phyloP scores from a whole-genome alignment of 495 filamentous ascomycete genomes.

The Aspergillus leporis region DNA sequence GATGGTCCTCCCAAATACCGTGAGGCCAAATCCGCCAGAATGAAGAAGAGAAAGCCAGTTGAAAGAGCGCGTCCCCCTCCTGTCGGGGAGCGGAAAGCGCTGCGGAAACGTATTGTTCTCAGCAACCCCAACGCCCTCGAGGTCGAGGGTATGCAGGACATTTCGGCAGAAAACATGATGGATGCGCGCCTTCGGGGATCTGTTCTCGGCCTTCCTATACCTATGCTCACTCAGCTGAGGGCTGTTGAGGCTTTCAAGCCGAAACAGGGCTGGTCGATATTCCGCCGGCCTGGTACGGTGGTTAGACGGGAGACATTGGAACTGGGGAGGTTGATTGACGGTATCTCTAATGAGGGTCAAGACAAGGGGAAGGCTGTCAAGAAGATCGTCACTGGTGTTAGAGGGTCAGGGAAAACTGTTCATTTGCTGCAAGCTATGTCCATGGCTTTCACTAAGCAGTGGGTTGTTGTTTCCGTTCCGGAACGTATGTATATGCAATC shows the following conservation, averaged over 20 bases:
- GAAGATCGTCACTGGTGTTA: conserved; percentile 70
- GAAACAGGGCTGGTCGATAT: conserved; percentile 86
- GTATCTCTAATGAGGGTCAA: conserved; percentile 45
- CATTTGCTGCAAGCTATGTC: conserved; percentile 82
- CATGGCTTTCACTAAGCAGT: conserved; percentile 77
- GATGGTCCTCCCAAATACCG: conserved; percentile 34
- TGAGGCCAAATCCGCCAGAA: conserved; percentile 43
- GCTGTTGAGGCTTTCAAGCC: conserved; percentile 85
- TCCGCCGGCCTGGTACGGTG: conserved; percentile 74
- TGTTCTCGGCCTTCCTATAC: conserved; percentile 68
- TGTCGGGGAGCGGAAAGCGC: conserved; percentile 79
- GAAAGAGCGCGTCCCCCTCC: conserved; percentile 53
- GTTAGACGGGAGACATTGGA: conserved; percentile 73
- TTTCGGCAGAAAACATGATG: conserved; percentile 56
- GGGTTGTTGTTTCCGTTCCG: conserved; percentile 89
- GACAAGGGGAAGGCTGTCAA: conserved; percentile 59
- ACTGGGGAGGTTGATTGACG: conserved; percentile 61
- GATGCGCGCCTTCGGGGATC: conserved; percentile 57
- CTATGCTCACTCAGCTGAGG: conserved; percentile 74
- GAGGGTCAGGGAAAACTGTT: conserved; percentile 79
- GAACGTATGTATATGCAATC: conserved; percentile 61
- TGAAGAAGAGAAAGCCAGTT: conserved; percentile 46
- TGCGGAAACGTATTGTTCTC: conserved; percentile 84
- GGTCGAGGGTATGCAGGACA: conserved; percentile 61
- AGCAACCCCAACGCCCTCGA: conserved; percentile 91